A percentile compares a stretch with the other conserved stretches of the same genome.
Evolutionary conservation across 805 yeast species (phyloP).

Genomic region (Saturnispora ahearnii): DNA sequence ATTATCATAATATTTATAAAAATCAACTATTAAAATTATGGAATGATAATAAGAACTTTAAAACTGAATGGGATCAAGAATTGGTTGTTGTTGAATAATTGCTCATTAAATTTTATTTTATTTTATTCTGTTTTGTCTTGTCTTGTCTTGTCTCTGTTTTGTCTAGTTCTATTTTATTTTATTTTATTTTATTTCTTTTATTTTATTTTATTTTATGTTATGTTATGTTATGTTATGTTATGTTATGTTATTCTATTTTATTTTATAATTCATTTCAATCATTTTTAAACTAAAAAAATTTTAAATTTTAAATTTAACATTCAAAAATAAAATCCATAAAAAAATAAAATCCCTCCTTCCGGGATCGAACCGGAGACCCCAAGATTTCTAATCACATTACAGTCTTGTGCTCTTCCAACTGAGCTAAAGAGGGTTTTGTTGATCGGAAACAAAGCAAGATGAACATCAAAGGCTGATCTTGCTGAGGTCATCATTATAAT

Average conservation of each 20-base stretch:
- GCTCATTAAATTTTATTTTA: neutral
- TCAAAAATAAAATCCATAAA: neutral
- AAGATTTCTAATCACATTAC: conserved; percentile 7
- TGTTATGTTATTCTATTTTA: neutral
- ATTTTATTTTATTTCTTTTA: no score
- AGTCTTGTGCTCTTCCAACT: conserved; percentile 11
- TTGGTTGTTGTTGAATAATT: conserved; percentile 36
- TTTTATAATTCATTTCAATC: neutral
- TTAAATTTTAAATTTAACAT: neutral
- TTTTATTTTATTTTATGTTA: no score
- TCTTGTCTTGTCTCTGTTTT: neutral
- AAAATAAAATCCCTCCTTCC: conserved; percentile 8
- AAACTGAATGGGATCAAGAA: conserved; percentile 39
- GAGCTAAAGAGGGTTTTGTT: conserved; percentile 9
- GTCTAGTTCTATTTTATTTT: no score
- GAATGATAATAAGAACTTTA: conserved; percentile 53
- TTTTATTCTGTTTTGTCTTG: neutral
- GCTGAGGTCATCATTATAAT: no score
- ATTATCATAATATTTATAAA: conserved; percentile 65
- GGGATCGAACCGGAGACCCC: conserved; percentile 11
- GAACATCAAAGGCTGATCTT: no score
- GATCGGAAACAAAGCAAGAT: neutral
- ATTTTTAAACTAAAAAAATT: neutral
- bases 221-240: no score
- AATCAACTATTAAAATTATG: conserved; percentile 54